Conservation (phyloP, 1,284 basidiomycete species). For the Puccinia sorghi region DNA sequence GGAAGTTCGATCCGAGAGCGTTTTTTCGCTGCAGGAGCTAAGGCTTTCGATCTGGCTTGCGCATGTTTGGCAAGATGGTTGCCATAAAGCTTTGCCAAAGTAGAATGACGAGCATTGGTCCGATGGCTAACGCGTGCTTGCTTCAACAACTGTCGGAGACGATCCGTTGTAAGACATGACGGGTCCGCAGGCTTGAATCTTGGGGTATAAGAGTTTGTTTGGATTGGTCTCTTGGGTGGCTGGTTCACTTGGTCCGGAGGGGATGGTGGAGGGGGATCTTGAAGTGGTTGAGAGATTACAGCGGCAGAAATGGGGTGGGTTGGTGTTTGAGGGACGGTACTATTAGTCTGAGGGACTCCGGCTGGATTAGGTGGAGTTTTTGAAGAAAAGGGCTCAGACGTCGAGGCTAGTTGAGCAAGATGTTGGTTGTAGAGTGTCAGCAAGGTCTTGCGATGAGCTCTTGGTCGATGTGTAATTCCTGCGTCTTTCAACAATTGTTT, state of each 20-base stretch:
- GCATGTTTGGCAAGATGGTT: no score
- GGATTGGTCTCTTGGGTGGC: neutral
- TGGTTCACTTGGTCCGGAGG: no score
- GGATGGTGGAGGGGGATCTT: no score
- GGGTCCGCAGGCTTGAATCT: neutral
- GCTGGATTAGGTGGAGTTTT: neutral
- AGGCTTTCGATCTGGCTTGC: no score
- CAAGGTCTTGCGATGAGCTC: neutral
- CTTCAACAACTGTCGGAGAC: neutral
- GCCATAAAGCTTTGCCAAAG: neutral
- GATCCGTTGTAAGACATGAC: neutral
- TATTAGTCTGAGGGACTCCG: neutral
- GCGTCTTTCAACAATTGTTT: conserved; percentile 13
- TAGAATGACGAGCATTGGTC: no score
- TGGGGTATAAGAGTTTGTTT: neutral
- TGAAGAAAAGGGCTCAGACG: neutral
- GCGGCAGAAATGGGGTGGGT: neutral
- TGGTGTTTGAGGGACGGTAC: neutral
- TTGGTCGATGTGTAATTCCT: neutral
- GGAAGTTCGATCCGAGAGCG: no score
- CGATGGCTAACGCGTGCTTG: neutral
- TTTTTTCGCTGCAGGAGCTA: no score
- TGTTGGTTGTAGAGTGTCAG: neutral
- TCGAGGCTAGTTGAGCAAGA: neutral
- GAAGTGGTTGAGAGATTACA: neutral